A percentile compares a stretch with the other conserved stretches of the same genome.
Conservation (phyloP, 345 rosid species). For the Cardamine resedifolia region DNA sequence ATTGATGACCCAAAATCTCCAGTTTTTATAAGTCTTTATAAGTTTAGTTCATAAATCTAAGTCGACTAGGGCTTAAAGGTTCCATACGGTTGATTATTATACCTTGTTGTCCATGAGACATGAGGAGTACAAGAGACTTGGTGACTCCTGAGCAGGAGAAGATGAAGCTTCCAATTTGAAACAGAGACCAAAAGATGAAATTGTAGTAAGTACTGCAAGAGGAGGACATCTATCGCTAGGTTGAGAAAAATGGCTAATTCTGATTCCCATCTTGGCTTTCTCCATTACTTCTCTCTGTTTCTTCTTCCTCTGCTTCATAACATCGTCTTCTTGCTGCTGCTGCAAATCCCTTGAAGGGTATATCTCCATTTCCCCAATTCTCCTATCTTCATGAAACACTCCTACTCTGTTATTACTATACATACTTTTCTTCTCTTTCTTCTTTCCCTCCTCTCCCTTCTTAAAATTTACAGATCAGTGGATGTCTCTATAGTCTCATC, state of each 20-base stretch:
- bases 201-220: conserved; percentile 82
- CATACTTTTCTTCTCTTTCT: conserved; percentile 22
- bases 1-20: neutral
- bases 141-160: conserved; percentile 44
- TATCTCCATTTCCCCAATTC: conserved; percentile 81
- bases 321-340: conserved; percentile 34
- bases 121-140: conserved; percentile 67
- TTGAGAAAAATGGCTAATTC: conserved; percentile 61
- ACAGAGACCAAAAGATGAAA: conserved; percentile 72
- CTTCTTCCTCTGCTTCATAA: conserved; percentile 40
- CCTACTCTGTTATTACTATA: conserved; percentile 75
- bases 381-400: conserved; percentile 62
- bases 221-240: conserved; percentile 96
- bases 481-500: conserved; percentile 36
- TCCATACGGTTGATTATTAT: conserved; percentile 34
- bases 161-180: conserved; percentile 76
- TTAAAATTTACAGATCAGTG: conserved; percentile 20
- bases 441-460: conserved; percentile 19
- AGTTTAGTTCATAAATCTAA: neutral
- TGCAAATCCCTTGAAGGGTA: conserved; percentile 52
- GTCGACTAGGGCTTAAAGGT: neutral
- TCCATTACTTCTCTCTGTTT: conserved; percentile 52
- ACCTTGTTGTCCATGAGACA: conserved; percentile 97
- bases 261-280: conserved; percentile 69
- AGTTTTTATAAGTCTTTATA: neutral